Evolutionary conservation across 2,329 filamentous ascomycete genomes (phyloP).

Genomic region (Bipolaris gigantea): DNA sequence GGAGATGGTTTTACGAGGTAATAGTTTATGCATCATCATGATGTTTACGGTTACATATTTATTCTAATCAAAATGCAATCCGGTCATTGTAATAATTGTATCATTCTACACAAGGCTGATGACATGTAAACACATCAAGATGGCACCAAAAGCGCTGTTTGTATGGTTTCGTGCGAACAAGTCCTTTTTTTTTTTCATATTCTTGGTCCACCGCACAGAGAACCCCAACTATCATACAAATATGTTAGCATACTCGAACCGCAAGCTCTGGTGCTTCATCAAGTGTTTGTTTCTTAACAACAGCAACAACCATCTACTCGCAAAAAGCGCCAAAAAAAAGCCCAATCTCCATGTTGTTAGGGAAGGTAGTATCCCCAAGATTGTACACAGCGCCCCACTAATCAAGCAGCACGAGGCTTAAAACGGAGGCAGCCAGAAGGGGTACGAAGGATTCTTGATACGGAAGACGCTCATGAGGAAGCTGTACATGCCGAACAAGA

Average conservation of each 20-base stretch:
- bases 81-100: neutral
- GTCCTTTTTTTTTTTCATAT: neutral
- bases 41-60: neutral
- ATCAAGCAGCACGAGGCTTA: slow-evolving; percentile 42
- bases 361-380: neutral
- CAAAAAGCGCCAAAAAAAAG: neutral
- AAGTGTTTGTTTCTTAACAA: neutral
- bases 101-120: too few species aligned
- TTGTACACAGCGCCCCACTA: neutral
- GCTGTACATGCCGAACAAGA: slow-evolving; percentile 85
- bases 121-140: too few species aligned
- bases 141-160: too few species aligned
- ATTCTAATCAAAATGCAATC: neutral
- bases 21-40: neutral
- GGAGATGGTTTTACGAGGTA: neutral
- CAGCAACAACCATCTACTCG: neutral
- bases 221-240: slow-evolving; percentile 1
- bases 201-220: neutral
- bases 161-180: neutral
- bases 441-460: slow-evolving; percentile 92
- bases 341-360: neutral
- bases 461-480: slow-evolving; percentile 93
- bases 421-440: slow-evolving; percentile 92
- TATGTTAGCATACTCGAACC: neutral
- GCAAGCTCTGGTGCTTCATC: neutral